Evolutionary conservation across 495 filamentous ascomycete species (phyloP).

Genomic region (Penicillium malachiteum): DNA sequence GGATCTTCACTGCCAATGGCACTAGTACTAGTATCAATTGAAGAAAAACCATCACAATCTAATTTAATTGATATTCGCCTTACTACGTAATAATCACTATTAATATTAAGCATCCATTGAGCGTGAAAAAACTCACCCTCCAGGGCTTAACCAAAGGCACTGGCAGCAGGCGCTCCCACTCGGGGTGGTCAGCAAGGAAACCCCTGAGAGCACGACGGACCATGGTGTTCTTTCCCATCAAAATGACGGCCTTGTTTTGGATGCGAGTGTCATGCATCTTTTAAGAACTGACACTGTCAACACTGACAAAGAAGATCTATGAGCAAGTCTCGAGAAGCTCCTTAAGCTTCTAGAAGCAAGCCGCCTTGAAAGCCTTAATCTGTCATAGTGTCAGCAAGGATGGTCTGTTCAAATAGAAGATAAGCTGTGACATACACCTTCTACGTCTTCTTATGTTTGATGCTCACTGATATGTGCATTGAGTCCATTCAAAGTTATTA

Average conservation of each 20-base stretch:
- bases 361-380: conserved; percentile 71
- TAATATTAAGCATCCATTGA: too few species aligned
- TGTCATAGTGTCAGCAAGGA: too few species aligned
- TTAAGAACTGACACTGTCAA: conserved; percentile 97
- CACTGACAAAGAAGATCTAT: conserved; percentile 93
- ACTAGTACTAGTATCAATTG: too few species aligned
- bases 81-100: too few species aligned
- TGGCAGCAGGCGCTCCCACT: conserved; percentile 96
- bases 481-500: too few species aligned
- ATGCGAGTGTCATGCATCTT: conserved; percentile 99
- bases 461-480: too few species aligned
- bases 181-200: conserved; percentile 85
- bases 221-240: conserved; percentile 99
- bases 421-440: conserved; percentile 76
- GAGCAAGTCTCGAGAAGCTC: conserved; percentile 84
- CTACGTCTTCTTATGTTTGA: conserved; percentile 98
- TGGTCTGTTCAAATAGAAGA: too few species aligned
- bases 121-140: conserved; percentile 50
- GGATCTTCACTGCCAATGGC: too few species aligned
- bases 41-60: too few species aligned
- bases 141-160: conserved; percentile 93
- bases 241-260: conserved; percentile 79
- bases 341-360: conserved; percentile 99
- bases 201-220: conserved; percentile 97
- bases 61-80: too few species aligned